phyloP scores from a whole-genome alignment of 2,329 filamentous ascomycete species.

The Clonostachys byssicola region DNA sequence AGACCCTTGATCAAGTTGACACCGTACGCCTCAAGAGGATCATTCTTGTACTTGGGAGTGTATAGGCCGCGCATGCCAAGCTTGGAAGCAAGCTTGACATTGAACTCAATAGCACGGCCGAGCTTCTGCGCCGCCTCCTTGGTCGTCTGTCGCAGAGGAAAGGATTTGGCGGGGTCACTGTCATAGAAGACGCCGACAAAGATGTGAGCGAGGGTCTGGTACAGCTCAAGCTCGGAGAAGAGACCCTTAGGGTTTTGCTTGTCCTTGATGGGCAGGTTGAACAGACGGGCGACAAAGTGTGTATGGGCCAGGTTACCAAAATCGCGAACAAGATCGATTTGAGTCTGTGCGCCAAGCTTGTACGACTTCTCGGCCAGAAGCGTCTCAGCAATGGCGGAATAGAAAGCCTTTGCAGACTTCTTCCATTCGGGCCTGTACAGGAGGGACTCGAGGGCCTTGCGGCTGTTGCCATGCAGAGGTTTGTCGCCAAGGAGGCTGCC shows the following conservation, averaged over 20 bases:
- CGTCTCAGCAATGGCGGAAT: constrained; percentile 54
- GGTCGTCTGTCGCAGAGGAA: constrained; percentile 55
- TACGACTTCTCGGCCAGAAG: constrained; percentile 64
- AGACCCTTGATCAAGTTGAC: constrained; percentile 61
- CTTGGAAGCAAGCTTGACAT: constrained; percentile 54
- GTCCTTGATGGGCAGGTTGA: constrained; percentile 65
- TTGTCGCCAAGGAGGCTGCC: constrained; percentile 51
- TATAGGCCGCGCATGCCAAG: constrained; percentile 39
- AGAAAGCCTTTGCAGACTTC: constrained; percentile 61
- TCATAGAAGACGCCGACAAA: constrained; percentile 64
- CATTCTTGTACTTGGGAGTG: constrained; percentile 43
- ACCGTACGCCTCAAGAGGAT: constrained; percentile 59
- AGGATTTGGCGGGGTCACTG: constrained; percentile 62
- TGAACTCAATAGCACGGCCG: constrained; percentile 56
- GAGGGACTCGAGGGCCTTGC: constrained; percentile 48
- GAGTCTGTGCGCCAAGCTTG: constrained; percentile 46
- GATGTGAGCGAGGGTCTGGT: constrained; percentile 60
- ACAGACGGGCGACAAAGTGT: constrained; percentile 57
- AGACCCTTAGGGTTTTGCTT: constrained; percentile 53
- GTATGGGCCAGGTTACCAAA: constrained; percentile 65
- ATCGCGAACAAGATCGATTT: constrained; percentile 69
- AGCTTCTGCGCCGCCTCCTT: constrained; percentile 54
- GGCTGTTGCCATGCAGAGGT: constrained; percentile 41
- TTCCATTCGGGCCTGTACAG: constrained; percentile 61
- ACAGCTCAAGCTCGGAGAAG: constrained; percentile 50